Conservation (phyloP, 768 basidiomycete genomes). For the Auriculariales sp. region DNA sequence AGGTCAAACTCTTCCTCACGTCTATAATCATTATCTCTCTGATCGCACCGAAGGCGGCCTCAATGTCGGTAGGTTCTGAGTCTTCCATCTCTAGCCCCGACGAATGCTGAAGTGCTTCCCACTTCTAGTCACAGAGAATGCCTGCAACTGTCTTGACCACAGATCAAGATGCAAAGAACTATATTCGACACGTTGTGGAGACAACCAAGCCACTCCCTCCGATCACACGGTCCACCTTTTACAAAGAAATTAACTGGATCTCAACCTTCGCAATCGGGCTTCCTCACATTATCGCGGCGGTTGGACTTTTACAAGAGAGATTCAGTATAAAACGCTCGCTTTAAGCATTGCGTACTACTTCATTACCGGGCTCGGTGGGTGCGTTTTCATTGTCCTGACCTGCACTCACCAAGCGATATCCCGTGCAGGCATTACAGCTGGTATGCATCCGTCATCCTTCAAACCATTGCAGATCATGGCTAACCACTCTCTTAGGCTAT, state of each 20-base stretch:
- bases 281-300: no score
- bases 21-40: no score
- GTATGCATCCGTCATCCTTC: constrained; percentile 13
- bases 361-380: constrained; percentile 70
- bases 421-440: constrained; percentile 33
- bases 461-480: neutral
- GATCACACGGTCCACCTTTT: constrained; percentile 18
- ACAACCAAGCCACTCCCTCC: constrained; percentile 23
- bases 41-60: no score
- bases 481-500: constrained; percentile 27
- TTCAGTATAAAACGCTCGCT: constrained; percentile 44
- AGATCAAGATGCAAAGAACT: no score
- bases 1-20: no score
- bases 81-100: no score
- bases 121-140: no score
- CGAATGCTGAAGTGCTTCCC: no score
- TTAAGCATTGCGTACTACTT: constrained; percentile 64
- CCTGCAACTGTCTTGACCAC: no score
- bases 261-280: no score
- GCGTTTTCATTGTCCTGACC: neutral
- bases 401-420: constrained; percentile 8
- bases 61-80: no score
- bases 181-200: constrained; percentile 23
- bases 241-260: constrained; percentile 48
- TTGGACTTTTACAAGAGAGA: no score